phyloP scores from a whole-genome alignment of 768 basidiomycete species.

The Suillus discolor region DNA sequence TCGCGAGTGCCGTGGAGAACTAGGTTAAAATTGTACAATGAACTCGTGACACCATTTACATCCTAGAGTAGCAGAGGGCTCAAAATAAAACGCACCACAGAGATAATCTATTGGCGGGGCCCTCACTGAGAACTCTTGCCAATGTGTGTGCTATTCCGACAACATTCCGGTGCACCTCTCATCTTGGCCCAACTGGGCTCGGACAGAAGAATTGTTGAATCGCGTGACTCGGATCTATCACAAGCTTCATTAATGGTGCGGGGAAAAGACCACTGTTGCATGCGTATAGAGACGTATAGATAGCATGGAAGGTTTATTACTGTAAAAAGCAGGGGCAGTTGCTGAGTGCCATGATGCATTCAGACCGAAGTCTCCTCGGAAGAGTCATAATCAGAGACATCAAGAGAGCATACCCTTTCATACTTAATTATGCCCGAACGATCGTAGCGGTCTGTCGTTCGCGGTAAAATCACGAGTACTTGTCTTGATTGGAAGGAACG shows the following conservation, averaged over 20 bases:
- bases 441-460: neutral
- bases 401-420: neutral
- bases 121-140: neutral
- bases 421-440: neutral
- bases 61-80: neutral
- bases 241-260: neutral
- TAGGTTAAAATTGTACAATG: constrained; percentile 2
- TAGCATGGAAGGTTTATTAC: neutral
- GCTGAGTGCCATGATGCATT: neutral
- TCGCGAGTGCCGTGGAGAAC: neutral
- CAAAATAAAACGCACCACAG: neutral
- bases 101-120: neutral
- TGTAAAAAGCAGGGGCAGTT: neutral
- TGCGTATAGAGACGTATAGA: neutral
- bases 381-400: neutral
- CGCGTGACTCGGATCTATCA: neutral
- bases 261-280: neutral
- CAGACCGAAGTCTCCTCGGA: neutral
- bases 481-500: neutral
- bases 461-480: neutral
- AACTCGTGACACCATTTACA: neutral
- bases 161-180: neutral
- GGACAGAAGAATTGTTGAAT: neutral
- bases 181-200: neutral
- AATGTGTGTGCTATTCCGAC: neutral